Percentiles rank a stretch among this genome's conserved stretches.
Conservation (phyloP, 805 yeast genomes). For the Lachancea kluyveri region DNA sequence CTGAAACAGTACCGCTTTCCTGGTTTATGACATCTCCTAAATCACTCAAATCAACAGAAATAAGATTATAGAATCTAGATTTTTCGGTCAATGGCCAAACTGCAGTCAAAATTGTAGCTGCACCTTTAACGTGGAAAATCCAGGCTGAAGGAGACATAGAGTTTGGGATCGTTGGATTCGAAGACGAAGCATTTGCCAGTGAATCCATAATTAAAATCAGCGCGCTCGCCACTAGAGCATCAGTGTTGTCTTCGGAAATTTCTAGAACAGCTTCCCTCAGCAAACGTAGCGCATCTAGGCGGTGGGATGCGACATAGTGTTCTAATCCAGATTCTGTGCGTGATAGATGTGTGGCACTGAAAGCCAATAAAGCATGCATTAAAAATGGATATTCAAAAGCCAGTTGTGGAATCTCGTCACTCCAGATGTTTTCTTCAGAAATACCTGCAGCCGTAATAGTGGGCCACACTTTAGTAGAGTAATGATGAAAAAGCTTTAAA, state of each 20-base stretch:
- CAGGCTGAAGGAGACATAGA: constrained; percentile 86
- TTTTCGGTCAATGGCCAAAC: constrained; percentile 85
- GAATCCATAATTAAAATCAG: constrained; percentile 88
- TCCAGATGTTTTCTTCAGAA: constrained; percentile 76
- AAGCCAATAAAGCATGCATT: constrained; percentile 88
- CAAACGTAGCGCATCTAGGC: constrained; percentile 79
- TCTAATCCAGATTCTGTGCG: constrained; percentile 71
- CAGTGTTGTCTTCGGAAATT: constrained; percentile 79
- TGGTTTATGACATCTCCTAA: constrained; percentile 56
- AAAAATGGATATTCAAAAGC: constrained; percentile 85
- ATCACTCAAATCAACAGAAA: constrained; percentile 86
- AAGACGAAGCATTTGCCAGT: constrained; percentile 71
- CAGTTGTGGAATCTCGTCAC: constrained; percentile 76
- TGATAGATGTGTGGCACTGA: constrained; percentile 87
- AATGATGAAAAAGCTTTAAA: constrained; percentile 78
- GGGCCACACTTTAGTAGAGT: constrained; percentile 74
- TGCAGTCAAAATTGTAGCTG: constrained; percentile 90
- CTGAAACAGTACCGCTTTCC: constrained; percentile 39
- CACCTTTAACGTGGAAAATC: constrained; percentile 96
- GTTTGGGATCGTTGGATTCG: constrained; percentile 29
- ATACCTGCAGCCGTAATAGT: constrained; percentile 90
- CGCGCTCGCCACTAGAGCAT: constrained; percentile 90
- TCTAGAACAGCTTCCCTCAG: constrained; percentile 81
- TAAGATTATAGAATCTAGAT: constrained; percentile 59
- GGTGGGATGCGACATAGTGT: constrained; percentile 75